These are phyloP conservation scores for Paratinospora sagittata DNA, from an alignment of 164 flowering plant species.

Conservation along the genomic window DNA sequence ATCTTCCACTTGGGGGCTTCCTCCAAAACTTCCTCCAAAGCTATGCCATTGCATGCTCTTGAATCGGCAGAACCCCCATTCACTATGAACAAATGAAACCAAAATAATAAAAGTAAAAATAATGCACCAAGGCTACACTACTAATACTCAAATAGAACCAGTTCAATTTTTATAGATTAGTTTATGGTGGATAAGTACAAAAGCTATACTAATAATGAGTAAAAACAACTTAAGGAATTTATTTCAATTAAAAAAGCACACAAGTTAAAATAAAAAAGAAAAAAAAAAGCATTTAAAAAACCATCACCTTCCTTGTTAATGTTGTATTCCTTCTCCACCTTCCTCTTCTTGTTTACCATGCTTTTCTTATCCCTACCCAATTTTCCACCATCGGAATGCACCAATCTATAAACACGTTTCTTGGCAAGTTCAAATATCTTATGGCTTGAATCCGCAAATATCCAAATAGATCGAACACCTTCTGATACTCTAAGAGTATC, in stretches of 20 bases:
- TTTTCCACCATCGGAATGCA: slow-evolving; percentile 44
- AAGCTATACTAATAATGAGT: not conserved
- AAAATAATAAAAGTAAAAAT: not conserved
- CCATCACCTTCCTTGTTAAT: slow-evolving; percentile 39
- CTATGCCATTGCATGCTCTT: slow-evolving; percentile 27
- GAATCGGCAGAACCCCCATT: slow-evolving; percentile 28
- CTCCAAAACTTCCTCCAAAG: slow-evolving; percentile 77
- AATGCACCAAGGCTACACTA: slow-evolving; percentile 2
- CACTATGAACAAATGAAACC: slow-evolving; percentile 15
- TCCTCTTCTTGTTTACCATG: slow-evolving; percentile 51
- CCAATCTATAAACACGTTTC: slow-evolving; percentile 77
- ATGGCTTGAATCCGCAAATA: slow-evolving; percentile 90
- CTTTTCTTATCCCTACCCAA: slow-evolving; percentile 30
- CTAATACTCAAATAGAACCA: not conserved
- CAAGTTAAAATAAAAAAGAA: too few species aligned
- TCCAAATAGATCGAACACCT: slow-evolving; percentile 94
- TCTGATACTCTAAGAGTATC: slow-evolving; percentile 93
- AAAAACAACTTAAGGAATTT: not conserved
- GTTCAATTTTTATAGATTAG: not conserved
- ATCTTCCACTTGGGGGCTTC: slow-evolving; percentile 98
- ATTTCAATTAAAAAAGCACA: not conserved
- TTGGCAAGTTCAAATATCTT: slow-evolving; percentile 95
- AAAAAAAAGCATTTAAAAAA: not conserved
- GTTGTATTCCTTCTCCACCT: slow-evolving; percentile 26
- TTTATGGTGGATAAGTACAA: not conserved